These are phyloP conservation scores for Morella rubra DNA, from an alignment of 306 rosid species.

Conservation along the genomic window DNA sequence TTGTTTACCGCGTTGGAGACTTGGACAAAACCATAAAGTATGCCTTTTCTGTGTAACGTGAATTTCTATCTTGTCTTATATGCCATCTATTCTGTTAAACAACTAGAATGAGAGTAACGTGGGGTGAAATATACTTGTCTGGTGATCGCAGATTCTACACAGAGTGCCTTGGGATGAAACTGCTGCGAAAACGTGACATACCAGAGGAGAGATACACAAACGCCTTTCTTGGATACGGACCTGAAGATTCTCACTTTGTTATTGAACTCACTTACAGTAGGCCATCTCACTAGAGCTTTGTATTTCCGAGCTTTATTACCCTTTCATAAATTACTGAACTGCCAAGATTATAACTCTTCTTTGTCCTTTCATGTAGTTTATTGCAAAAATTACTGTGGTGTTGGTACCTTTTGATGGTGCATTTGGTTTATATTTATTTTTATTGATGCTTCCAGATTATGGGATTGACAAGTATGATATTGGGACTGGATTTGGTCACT, in stretches of 20 bases:
- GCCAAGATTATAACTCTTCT: not conserved
- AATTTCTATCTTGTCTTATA: not conserved
- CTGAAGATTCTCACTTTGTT: constrained; percentile 81
- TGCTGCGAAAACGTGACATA: constrained; percentile 78
- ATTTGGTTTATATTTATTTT: constrained; percentile 24
- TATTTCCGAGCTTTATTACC: not conserved
- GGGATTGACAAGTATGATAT: constrained; percentile 79
- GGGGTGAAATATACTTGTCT: constrained; percentile 19
- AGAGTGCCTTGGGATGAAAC: constrained; percentile 85
- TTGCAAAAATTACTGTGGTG: constrained; percentile 19
- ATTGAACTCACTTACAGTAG: constrained; percentile 88
- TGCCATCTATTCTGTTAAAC: not conserved
- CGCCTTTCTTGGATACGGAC: constrained; percentile 89
- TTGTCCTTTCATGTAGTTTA: constrained; percentile 12
- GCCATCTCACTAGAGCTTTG: constrained; percentile 17
- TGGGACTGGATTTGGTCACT: constrained; percentile 80
- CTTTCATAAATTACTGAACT: constrained; percentile 4
- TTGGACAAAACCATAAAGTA: constrained; percentile 89
- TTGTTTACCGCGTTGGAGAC: constrained; percentile 86
- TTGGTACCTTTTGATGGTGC: constrained; percentile 8
- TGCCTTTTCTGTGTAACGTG: constrained; percentile 13
- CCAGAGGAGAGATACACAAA: constrained; percentile 82
- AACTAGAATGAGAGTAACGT: not conserved
- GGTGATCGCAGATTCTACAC: constrained; percentile 71
- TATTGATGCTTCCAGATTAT: constrained; percentile 58